Percentiles rank a stretch among this genome's conserved stretches.
Evolutionary conservation across 441 rosid genomes (phyloP).

Genomic region (Gossypium davidsonii): DNA sequence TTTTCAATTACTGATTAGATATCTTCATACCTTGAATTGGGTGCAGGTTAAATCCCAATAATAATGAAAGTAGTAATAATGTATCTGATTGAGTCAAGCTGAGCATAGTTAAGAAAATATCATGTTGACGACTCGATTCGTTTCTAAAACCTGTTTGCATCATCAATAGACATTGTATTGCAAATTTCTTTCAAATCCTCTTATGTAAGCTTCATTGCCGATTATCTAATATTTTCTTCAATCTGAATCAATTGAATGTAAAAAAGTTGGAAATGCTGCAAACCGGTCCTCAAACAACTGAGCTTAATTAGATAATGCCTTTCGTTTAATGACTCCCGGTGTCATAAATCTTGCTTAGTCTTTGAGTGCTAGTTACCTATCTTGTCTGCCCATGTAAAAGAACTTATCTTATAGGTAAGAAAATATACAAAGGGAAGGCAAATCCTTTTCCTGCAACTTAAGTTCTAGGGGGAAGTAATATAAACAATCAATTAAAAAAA

Average conservation of each 20-base stretch:
- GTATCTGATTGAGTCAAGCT: too few species aligned
- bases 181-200: conserved; percentile 9
- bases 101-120: too few species aligned
- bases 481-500: neutral
- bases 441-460: neutral
- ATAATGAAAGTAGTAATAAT: too few species aligned
- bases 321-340: conserved; percentile 7
- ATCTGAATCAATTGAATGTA: conserved; percentile 49
- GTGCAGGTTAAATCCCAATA: too few species aligned
- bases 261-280: conserved; percentile 83
- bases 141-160: neutral
- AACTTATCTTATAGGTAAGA: neutral
- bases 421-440: neutral
- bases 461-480: neutral
- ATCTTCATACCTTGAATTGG: too few species aligned
- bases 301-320: conserved; percentile 14
- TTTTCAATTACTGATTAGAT: too few species aligned
- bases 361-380: neutral
- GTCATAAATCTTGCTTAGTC: neutral
- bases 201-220: conserved; percentile 20
- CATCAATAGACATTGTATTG: conserved; percentile 13
- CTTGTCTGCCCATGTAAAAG: neutral
- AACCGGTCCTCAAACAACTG: conserved; percentile 75
- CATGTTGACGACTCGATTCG: too few species aligned
- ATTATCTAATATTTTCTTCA: conserved; percentile 26